Base-by-base conservation (phyloP, 169 alveolate species). In the Perkinsus olseni region DNA sequence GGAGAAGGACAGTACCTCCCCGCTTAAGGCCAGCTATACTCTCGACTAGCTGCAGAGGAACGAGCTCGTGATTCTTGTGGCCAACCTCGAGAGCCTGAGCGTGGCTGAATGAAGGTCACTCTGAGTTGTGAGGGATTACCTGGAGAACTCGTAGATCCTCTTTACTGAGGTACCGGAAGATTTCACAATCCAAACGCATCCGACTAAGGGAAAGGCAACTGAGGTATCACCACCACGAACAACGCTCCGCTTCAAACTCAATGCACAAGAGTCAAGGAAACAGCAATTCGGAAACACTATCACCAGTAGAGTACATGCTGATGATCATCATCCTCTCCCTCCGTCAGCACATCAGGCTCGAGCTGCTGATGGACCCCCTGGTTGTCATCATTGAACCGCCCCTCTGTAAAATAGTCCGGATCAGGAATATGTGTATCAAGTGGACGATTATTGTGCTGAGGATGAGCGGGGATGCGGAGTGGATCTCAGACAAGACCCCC, bases 41-140 rank as follows among this genome's bases (percentile, higher is more conserved):
- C 94, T 99, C 99, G 38, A 99, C 98, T 74, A 99, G 97, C 50
- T 96, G 97, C 0, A 97, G 97, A 4, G 99, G 99, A 62, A 99
- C 99, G 95, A 96, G 97, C 95, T 99, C 99, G 95, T 99, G 99
- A 95, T 99, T 99, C 95, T 98, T 98, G 99, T 98, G 98, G 38
- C 99, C 99, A 99, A 99, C 98, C 96, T 99, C 99, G 37, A 99
- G 98, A 34, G 99, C 99, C 82, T 62, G 82, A 40, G 50, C n/a
- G n/a, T n/a, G n/a, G n/a, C 62, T 10, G 62, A 45, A 17, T 6
- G 82, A 24, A 62, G 8, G 36, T 62, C 28, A 62, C 38, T 99
- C 96, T 21, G 34, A 24, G 82, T 62, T 95, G 50, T 11, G 11
- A 40, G 50, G 3, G 21, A 40, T 94, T n/a, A 96, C 96, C 24